Conservation (phyloP, 176 grass and related monocot genomes). For the Aegilops bicornis region DNA sequence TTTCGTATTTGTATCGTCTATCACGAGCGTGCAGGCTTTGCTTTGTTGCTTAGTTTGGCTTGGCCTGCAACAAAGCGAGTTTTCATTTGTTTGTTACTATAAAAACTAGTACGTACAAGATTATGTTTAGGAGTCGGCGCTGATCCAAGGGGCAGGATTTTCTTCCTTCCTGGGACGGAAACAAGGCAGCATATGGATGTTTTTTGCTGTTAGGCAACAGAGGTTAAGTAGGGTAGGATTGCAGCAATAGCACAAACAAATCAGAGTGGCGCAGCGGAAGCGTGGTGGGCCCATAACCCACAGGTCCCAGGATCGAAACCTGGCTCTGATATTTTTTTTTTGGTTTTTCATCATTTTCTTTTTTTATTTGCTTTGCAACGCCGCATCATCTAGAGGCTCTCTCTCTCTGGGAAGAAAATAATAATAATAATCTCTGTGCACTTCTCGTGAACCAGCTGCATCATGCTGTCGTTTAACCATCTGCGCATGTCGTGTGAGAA, state of each 20-base stretch:
- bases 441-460: background rate
- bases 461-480: background rate
- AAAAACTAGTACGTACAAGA: too few relatives aligned
- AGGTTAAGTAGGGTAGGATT: too few relatives aligned
- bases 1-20: background rate
- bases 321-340: constrained; percentile 51
- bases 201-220: too few relatives aligned
- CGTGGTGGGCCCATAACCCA: constrained; percentile 97
- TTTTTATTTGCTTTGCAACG: background rate
- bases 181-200: too few relatives aligned
- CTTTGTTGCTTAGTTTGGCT: constrained; percentile 21
- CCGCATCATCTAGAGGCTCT: background rate
- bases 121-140: too few relatives aligned
- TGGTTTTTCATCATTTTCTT: too few relatives aligned
- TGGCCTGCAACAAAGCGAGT: background rate
- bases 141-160: too few relatives aligned
- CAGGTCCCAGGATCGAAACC: constrained; percentile 91
- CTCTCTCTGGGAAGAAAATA: too few relatives aligned
- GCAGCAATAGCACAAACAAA: background rate
- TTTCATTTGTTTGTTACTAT: too few relatives aligned
- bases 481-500: background rate
- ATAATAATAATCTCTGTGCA: background rate
- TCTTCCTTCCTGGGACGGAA: too few relatives aligned
- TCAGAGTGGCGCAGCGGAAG: constrained; percentile 94
- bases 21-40: background rate